These are phyloP conservation scores for Lanmaoa pseudosensibilis DNA, from an alignment of 768 basidiomycete genomes.

Conservation along the genomic window DNA sequence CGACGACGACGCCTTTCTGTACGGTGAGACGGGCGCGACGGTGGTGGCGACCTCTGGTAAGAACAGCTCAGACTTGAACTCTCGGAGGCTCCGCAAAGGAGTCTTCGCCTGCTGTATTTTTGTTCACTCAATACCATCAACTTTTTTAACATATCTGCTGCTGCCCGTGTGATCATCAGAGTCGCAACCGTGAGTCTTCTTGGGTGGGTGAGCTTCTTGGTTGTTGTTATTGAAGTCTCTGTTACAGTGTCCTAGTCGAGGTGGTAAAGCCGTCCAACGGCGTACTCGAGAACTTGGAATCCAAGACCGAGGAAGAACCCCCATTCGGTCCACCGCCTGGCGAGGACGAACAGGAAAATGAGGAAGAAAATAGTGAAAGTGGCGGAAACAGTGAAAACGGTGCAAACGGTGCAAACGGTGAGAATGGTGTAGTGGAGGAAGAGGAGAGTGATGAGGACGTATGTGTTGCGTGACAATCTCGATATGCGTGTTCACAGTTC, in stretches of 20 bases:
- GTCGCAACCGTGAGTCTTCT: conserved; percentile 61
- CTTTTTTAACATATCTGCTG: conserved; percentile 39
- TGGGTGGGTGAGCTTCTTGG: conserved; percentile 24
- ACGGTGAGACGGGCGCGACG: conserved; percentile 52
- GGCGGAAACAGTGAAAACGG: too few relatives aligned
- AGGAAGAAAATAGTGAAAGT: too few relatives aligned
- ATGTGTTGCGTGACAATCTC: conserved; percentile 11
- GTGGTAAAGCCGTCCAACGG: conserved; percentile 46
- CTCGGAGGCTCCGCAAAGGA: conserved; percentile 26
- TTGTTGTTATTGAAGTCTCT: conserved; percentile 18
- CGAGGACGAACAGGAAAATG: conserved; percentile 29
- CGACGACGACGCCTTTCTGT: conserved; percentile 81
- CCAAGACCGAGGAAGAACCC: conserved; percentile 40
- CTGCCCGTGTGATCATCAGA: conserved; percentile 49
- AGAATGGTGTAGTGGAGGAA: conserved; percentile 43
- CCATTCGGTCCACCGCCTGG: conserved; percentile 27
- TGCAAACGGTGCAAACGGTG: conserved; percentile 37
- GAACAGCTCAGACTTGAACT: conserved; percentile 33
- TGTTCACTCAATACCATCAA: conserved; percentile 38
- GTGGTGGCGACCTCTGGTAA: conserved; percentile 47
- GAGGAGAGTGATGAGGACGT: conserved; percentile 53
- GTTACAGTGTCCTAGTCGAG: conserved; percentile 42
- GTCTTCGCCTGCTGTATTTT: conserved; percentile 36
- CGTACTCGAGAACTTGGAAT: conserved; percentile 50
- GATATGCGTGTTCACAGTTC: conserved; percentile 3